A percentile compares a stretch with the other conserved stretches of the same genome.
Evolutionary conservation across 495 filamentous ascomycete species (phyloP).

Genomic region (Extremus antarcticus): DNA sequence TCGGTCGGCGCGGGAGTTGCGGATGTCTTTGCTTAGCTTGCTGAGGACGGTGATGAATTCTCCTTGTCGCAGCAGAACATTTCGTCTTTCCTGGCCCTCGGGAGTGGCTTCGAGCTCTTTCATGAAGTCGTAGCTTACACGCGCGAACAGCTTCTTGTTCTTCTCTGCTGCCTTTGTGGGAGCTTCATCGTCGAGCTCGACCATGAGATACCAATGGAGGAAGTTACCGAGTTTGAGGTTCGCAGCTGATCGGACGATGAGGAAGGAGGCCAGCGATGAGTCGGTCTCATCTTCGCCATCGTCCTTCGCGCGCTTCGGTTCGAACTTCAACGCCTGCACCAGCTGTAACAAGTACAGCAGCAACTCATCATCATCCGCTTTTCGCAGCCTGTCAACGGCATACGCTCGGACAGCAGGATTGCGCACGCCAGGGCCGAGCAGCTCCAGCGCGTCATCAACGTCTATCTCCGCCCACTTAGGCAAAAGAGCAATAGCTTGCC

Average conservation of each 20-base stretch:
- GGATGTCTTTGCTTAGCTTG: slow-evolving; percentile 83
- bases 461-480: slow-evolving; percentile 96
- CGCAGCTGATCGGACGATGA: slow-evolving; percentile 72
- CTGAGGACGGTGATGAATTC: slow-evolving; percentile 79
- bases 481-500: slow-evolving; percentile 80
- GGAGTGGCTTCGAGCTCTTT: slow-evolving; percentile 54
- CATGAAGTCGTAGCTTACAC: slow-evolving; percentile 95
- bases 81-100: slow-evolving; percentile 57
- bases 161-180: slow-evolving; percentile 46
- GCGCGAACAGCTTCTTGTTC: slow-evolving; percentile 74
- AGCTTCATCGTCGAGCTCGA: slow-evolving; percentile 80
- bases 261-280: slow-evolving; percentile 80
- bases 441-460: slow-evolving; percentile 89
- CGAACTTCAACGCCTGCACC: slow-evolving; percentile 94
- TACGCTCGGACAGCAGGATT: slow-evolving; percentile 81
- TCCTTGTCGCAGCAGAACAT: slow-evolving; percentile 71
- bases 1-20: slow-evolving; percentile 66
- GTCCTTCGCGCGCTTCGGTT: slow-evolving; percentile 44
- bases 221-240: slow-evolving; percentile 89
- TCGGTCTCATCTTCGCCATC: slow-evolving; percentile 51
- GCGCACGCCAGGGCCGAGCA: slow-evolving; percentile 84
- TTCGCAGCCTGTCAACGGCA: slow-evolving; percentile 81
- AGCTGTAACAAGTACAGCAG: slow-evolving; percentile 87
- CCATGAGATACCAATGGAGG: slow-evolving; percentile 97
- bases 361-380: slow-evolving; percentile 88